Conservation (phyloP, 495 filamentous ascomycete genomes). For the Neurospora intermedia region DNA sequence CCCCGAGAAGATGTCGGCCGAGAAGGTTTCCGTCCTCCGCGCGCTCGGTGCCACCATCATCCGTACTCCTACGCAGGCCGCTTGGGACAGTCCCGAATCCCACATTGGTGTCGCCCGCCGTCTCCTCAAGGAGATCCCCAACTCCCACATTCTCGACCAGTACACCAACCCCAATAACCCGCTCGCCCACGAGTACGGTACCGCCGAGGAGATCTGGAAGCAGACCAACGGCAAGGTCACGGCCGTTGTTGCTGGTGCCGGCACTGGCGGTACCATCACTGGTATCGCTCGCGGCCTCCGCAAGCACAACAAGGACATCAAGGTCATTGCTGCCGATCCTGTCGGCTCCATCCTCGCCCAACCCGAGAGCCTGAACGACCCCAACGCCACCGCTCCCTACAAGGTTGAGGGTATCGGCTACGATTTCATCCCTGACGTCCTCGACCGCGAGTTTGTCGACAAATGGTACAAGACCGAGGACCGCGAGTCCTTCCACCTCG, state of each 20-base stretch:
- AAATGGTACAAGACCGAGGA: constrained; percentile 98
- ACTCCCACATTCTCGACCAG: constrained; percentile 94
- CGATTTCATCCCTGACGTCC: constrained; percentile 92
- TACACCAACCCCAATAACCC: constrained; percentile 91
- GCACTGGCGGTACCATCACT: constrained; percentile 92
- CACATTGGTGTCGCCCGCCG: constrained; percentile 92
- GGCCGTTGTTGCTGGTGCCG: constrained; percentile 82
- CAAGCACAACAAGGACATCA: constrained; percentile 74
- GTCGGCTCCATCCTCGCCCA: constrained; percentile 79
- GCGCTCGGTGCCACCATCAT: constrained; percentile 96
- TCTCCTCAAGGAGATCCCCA: constrained; percentile 89
- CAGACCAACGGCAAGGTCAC: constrained; percentile 82
- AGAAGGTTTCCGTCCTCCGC: constrained; percentile 90
- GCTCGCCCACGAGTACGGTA: constrained; percentile 85
- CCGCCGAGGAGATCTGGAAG: constrained; percentile 90
- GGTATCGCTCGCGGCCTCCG: constrained; percentile 76
- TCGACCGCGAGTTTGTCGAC: constrained; percentile 72
- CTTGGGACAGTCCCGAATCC: constrained; percentile 86
- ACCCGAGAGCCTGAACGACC: constrained; percentile 65
- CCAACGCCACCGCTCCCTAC: constrained; percentile 71
- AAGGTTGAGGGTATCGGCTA: constrained; percentile 99
- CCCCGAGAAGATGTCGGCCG: constrained; percentile 97
- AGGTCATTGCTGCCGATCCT: constrained; percentile 86
- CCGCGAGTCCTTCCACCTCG: constrained; percentile 78
- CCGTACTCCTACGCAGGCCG: constrained; percentile 90